Conservation (phyloP, 176 grass and related monocot species). For the Cymbopogon citratus region DNA sequence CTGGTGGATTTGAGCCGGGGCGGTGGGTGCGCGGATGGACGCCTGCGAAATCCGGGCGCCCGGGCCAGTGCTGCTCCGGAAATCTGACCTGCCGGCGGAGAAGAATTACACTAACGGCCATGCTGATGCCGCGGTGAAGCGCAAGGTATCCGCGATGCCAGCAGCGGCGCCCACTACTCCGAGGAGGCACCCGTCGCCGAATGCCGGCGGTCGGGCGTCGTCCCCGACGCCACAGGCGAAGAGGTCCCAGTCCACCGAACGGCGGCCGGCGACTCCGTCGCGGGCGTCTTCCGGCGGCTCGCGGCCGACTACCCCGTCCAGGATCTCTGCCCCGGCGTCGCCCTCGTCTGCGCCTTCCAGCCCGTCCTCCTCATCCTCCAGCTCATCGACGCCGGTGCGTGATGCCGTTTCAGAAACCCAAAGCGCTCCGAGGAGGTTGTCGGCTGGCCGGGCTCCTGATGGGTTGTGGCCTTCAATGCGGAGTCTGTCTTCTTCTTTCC, state of each 20-base stretch:
- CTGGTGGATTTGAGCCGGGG: conserved; percentile 35
- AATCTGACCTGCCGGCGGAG: conserved; percentile 45
- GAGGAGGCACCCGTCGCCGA: conserved; percentile 59
- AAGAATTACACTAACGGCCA: conserved; percentile 29
- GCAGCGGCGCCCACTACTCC: conserved; percentile 35
- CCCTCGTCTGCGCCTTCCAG: conserved; percentile 55
- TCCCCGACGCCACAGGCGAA: conserved; percentile 34
- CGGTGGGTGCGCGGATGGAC: conserved; percentile 44
- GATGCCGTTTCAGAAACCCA: conserved; percentile 46
- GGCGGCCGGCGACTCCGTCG: conserved; percentile 35
- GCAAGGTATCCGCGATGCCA: conserved; percentile 26
- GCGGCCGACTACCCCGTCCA: conserved; percentile 30
- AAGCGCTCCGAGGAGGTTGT: conserved; percentile 29
- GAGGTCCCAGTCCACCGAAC: conserved; percentile 54
- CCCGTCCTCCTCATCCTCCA: conserved; percentile 63
- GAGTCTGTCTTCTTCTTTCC: conserved; percentile 67
- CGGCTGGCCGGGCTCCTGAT: conserved; percentile 46
- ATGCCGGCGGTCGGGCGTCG: conserved; percentile 24
- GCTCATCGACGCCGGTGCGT: conserved; percentile 54
- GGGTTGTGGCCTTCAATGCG: conserved; percentile 90
- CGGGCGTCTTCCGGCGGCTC: conserved; percentile 30
- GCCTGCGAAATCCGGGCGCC: conserved; percentile 33
- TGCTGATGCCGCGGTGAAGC: conserved; percentile 12
- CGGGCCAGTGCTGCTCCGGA: conserved; percentile 21
- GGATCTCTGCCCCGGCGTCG: conserved; percentile 42